Conservation (phyloP, 495 filamentous ascomycete species). For the Penicillium silybi region DNA sequence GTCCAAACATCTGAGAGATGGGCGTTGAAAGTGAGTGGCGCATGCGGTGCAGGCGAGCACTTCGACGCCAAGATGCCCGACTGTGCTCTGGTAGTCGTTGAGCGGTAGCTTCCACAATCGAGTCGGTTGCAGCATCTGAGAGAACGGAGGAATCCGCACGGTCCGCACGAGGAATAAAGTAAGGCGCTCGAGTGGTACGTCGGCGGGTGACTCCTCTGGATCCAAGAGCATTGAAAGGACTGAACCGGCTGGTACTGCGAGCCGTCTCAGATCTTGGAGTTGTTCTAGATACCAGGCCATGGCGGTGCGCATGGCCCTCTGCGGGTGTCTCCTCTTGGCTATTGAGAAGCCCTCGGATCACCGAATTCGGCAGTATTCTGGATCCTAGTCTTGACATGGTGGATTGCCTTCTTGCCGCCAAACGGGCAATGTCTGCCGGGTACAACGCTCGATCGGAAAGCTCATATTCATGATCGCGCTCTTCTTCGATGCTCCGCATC, state of each 20-base stretch:
- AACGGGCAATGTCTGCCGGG: conserved; percentile 35
- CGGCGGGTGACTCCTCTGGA: conserved; percentile 39
- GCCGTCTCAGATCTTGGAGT: conserved; percentile 35
- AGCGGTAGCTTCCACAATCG: conserved; percentile 22
- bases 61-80: conserved; percentile 43
- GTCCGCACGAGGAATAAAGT: conserved; percentile 36
- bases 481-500: conserved; percentile 37
- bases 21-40: conserved; percentile 43
- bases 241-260: conserved; percentile 39
- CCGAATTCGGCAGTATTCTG: conserved; percentile 47
- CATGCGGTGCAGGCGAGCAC: conserved; percentile 40
- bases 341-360: conserved; percentile 40
- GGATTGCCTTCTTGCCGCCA: conserved; percentile 47
- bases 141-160: conserved; percentile 28
- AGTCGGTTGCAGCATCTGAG: conserved; percentile 21
- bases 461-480: conserved; percentile 25
- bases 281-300: conserved; percentile 40
- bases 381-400: conserved; percentile 50
- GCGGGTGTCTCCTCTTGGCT: conserved; percentile 48
- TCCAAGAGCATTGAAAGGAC: conserved; percentile 39
- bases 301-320: conserved; percentile 48
- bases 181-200: conserved; percentile 34
- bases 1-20: conserved; percentile 46
- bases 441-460: conserved; percentile 28
- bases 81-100: conserved; percentile 28